Base-by-base conservation (phyloP, 768 basidiomycete species). In the Leccinum disarticulatum region DNA sequence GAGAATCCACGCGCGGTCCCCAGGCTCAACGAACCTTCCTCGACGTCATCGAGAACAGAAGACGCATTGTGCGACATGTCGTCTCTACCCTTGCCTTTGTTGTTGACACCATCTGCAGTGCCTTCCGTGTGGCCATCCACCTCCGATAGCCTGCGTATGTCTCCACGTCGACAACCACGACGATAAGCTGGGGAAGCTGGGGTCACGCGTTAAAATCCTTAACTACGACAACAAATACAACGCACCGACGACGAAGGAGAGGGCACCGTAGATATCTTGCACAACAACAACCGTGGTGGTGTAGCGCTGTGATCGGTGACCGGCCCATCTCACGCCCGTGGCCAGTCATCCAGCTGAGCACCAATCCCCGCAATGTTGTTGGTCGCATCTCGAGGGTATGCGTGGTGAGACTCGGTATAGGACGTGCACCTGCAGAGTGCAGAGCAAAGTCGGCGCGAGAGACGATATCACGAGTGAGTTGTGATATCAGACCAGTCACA, bases 381-480 rank as follows among this genome's bases (percentile, higher is more conserved):
- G 88, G 87, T 27, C 77, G 78, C 57, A 93, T 74, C 65, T 90
- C 86, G 58, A 87, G 83, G 6, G 93, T 91, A n/a, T 81, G 79
- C 46, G 88, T 88, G 1, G 96, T 98, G 60, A 96, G 83, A 2
- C 83, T 81, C 0, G 94, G 93, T 49, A 97, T 87, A 61, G 93
- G 78, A 1, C 84, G 78, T 2, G 85, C 96, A 3, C 96, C 96
- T 6, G 83, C 85, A 14, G 92, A 90, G 71, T 87, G 87, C 5
- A 93, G 77, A 0, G 96, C 96, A 68, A 84, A 95, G 74, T 99
- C 96, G 0, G 90, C 78, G 46, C 85, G 86, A 1, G 86, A 91
- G 41, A 97, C 73, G 19, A 76, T 79, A 69, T 98, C 96, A 72
- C 91, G 93, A 41, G 76, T 76, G 25, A 97, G 80, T 33, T 85